Percentiles rank a stretch among this genome's conserved stretches.
These are phyloP conservation scores for Penicillium sp. DNA, from an alignment of 2,329 filamentous ascomycete species.

Conservation along the genomic window DNA sequence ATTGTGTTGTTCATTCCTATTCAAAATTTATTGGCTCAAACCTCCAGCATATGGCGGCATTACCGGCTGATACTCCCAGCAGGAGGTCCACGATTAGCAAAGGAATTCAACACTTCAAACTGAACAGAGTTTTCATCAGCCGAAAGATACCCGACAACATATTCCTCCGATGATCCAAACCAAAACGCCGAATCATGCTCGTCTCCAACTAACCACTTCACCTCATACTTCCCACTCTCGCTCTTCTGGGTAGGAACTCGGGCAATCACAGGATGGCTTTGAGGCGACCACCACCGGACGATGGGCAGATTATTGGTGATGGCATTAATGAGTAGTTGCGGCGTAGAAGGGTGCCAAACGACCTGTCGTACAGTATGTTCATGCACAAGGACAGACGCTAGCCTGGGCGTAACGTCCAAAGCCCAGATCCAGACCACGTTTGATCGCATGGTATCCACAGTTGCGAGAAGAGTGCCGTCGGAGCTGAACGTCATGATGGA, in stretches of 20 bases:
- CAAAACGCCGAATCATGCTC: conserved; percentile 31
- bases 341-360: conserved; percentile 39
- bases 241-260: conserved; percentile 32
- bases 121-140: conserved; percentile 18
- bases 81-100: conserved; percentile 23
- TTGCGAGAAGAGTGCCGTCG: conserved; percentile 38
- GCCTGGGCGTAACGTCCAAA: conserved; percentile 26
- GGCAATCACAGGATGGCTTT: conserved; percentile 30
- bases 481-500: conserved; percentile 42
- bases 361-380: conserved; percentile 43
- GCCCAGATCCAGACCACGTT: conserved; percentile 50
- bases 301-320: conserved; percentile 33
- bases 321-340: conserved; percentile 41
- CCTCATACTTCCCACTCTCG: conserved; percentile 38
- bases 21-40: neutral
- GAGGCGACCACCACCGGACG: conserved; percentile 36
- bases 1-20: neutral
- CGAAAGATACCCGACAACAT: conserved; percentile 34
- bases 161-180: conserved; percentile 38
- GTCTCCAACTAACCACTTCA: conserved; percentile 31
- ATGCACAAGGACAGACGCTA: conserved; percentile 42
- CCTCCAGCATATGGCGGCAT: neutral
- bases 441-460: conserved; percentile 40
- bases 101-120: conserved; percentile 31
- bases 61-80: conserved; percentile 22